Base-by-base conservation (phyloP, 306 rosid species). In the Cucumis sativus region DNA sequence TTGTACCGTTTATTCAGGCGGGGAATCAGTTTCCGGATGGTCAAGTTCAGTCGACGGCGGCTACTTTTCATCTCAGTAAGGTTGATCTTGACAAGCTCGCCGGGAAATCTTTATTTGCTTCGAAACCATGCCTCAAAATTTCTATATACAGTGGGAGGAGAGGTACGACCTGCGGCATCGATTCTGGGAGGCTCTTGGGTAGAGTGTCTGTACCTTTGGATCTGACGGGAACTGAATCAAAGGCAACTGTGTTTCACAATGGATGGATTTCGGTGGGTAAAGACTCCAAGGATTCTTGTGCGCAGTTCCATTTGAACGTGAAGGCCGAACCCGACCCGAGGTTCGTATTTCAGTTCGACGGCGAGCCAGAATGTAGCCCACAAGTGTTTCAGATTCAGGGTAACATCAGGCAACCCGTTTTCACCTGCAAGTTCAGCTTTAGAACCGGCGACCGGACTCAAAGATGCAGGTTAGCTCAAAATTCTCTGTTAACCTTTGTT, bases 311-410 rank as follows among this genome's bases (percentile, higher is more conserved):
- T 73, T 77, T 89, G 80, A 91, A 85, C 80, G 92, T 91, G 16
- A 84, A 76, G 71, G 90, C 95, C 0, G 93, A 89, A 71, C 94
- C 95, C 9, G 92, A 89, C 79, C 92, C 92, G 7, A 54, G 96
- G 56, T 90, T 90, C 79, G 96, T 90, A 4, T 90, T 90, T 16
- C 96, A 84, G 83, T 90, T 90, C 79, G 96, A 88, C 39, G 96
- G 96, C 3, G 96, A 90, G 35, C 96, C 96, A 0, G 96, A 90
- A 47, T 90, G 96, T 21, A 90, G 96, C 30, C 96, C 96, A 0
- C 96, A 90, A 28, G 92, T 90, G 70, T 88, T 90, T 41, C 92
- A 84, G 88, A 88, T 90, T 79, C 92, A 88, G 82, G 91, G 91
- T 63, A 85, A 86, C 64, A 88, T 88, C 60, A 68, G 90, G 10